Evolutionary conservation across 2,329 filamentous ascomycete species (phyloP), one percentile per base, ranked within the genome.

Genomic region (Niveomyces coronatus): DNA sequence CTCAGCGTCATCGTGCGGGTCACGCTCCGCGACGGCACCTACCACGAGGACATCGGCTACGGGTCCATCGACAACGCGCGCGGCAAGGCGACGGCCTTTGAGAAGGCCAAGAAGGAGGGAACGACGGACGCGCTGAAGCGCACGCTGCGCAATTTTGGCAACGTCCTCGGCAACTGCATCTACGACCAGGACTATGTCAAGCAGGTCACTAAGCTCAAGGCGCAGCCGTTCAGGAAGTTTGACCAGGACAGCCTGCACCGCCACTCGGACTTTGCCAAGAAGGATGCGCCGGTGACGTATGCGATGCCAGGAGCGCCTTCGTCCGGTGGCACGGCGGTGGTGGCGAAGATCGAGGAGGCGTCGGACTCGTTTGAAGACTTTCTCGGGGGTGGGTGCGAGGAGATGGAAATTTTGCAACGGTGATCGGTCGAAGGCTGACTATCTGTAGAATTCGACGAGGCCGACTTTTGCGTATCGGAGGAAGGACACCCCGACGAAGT

Each of bases 61-160:
- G 91, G 91, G 7, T 85, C 91, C 48, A 94, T 94, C 49, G 89
- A 96, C 59, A 98, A 98, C 53, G 86, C 82, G 58, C 93, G 89
- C 61, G 84, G 85, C 40, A 98, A 98, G 63, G 89, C 88, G 3
- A 82, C 85, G 36, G 91, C 89, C 0, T 98, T 96, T 53, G 91
- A 98, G 58, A 98, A 98, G 62, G 88, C 91, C 1, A 98, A 96
- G 67, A 98, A 98, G 58, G 88, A 96, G 64, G 93, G 86, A 7
- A 93, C 87, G 3, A 96, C 93, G 9, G 91, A 98, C 62, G 91
- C 79, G 2, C 57, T 98, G 54, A 98, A 98, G 62, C 74, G 91
- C 47, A 78, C 91, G 2, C 57, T 98, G 52, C 74, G 89, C 42
- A 95, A 79, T 46, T 98, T 98, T 60, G 91, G 91, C 43, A 96